Evolutionary conservation across 164 flowering plant species (phyloP), one percentile per base, ranked within the genome.

Genomic region (Umbilicus rupestris): DNA sequence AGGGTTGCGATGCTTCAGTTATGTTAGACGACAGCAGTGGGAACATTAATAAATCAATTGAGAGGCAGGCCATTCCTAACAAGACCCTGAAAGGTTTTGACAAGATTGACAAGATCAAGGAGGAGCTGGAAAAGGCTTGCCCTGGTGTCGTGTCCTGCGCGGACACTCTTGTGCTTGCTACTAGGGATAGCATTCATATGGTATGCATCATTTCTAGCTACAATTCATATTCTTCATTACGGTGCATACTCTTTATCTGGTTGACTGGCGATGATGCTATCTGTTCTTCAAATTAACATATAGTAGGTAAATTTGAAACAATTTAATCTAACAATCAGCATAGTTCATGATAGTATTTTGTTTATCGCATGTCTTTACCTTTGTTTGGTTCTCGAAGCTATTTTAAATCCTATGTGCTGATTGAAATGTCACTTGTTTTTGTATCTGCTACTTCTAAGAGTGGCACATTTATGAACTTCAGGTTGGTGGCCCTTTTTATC

Each of bases 401-500:
- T 24, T 50, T 45, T 6, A 65, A 46, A 16, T 20, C 17, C 26
- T 29, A 24, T 1, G 37, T 45, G 8, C 41, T 67, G 16, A 39
- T 1, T 42, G 49, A 24, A 20, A 37, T 24, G 50, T 15, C 24
- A 11, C 14, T 28, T 14, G 37, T 50, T 16, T 35, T 26, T 10
- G 15, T 35, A 52, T 15, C 31, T 15, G 15, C n/a, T 22, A n/a
- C 20, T 39, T 29, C 19, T 11, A 57, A 55, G 28, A 35, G 63
- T 63, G 35, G 24, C 9, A 49, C 29, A 5, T 9, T 11, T 39
- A 39, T 62, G 29, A 69, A 46, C 33, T n/a, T 42, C 71, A 82
- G 85, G 75, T 76, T 62, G 84, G 83, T 69, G 83, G 86, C n/a
- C 86, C 84, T 39, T 82, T 72, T 66, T 84, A 78, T 63, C 87